Conservation (phyloP, 257 asterid genomes). For the Misopates orontium region DNA sequence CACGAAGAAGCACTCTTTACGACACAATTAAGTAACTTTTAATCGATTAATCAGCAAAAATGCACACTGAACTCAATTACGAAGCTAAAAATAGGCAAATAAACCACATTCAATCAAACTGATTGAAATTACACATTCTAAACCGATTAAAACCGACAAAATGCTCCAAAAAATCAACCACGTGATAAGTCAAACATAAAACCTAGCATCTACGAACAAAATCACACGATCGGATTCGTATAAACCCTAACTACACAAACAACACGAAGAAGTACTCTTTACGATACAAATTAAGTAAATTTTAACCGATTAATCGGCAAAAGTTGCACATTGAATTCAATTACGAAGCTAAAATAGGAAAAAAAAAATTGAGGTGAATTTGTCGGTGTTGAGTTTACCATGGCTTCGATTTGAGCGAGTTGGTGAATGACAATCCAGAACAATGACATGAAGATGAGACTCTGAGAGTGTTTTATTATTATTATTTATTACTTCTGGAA, state of each 20-base stretch:
- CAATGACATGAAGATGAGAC: too few relatives aligned
- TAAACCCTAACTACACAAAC: neutral
- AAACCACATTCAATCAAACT: too few relatives aligned
- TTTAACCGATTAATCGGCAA: neutral
- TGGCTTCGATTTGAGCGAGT: constrained; percentile 40
- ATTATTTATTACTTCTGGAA: too few relatives aligned
- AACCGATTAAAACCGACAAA: neutral
- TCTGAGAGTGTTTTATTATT: too few relatives aligned
- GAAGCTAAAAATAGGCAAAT: too few relatives aligned
- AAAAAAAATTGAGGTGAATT: too few relatives aligned
- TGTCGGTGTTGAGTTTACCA: too few relatives aligned
- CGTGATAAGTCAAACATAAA: constrained; percentile 8
- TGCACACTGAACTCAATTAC: neutral
- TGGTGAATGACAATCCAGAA: constrained; percentile 37
- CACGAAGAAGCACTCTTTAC: too few relatives aligned
- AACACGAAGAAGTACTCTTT: too few relatives aligned
- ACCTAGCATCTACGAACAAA: neutral
- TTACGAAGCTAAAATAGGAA: too few relatives aligned
- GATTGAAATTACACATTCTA: neutral
- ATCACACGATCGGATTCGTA: neutral
- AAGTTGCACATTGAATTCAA: neutral
- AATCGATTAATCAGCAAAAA: neutral
- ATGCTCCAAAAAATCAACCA: neutral
- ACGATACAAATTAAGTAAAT: too few relatives aligned
- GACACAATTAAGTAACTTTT: too few relatives aligned